Conservation (phyloP, 345 rosid genomes). For the Rhizophora mangle region DNA sequence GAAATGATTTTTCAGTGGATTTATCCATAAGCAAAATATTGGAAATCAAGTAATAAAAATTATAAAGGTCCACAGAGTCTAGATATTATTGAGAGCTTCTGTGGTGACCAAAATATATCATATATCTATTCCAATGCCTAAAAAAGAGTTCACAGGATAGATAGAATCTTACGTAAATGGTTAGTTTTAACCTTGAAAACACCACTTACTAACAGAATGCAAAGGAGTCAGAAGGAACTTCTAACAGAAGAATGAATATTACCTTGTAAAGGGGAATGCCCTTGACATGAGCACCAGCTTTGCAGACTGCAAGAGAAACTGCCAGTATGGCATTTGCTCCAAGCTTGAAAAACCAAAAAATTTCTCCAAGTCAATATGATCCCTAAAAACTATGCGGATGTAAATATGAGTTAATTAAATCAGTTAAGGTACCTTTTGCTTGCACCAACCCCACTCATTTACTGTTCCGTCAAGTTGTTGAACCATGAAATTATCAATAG, state of each 20-base stretch:
- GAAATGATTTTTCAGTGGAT: not conserved
- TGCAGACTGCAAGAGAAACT: slow-evolving; percentile 91
- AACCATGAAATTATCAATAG: slow-evolving; percentile 58
- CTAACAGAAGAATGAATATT: not conserved
- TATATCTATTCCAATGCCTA: too few relatives aligned
- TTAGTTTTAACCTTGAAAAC: too few relatives aligned
- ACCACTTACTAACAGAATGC: too few relatives aligned
- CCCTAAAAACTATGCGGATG: not conserved
- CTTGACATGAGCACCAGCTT: slow-evolving; percentile 70
- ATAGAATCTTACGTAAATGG: too few relatives aligned
- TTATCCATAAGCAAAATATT: not conserved
- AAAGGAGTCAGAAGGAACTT: too few relatives aligned
- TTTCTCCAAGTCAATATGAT: not conserved
- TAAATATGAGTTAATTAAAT: not conserved
- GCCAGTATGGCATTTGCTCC: slow-evolving; percentile 96
- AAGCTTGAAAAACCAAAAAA: slow-evolving; percentile 41
- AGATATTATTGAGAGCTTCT: not conserved
- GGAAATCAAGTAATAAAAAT: not conserved
- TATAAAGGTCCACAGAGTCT: not conserved
- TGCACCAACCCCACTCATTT: slow-evolving; percentile 87
- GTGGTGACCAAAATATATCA: too few relatives aligned
- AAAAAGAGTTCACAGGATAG: too few relatives aligned
- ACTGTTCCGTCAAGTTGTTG: slow-evolving; percentile 68
- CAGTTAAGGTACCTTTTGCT: slow-evolving; percentile 47
- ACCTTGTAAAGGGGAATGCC: slow-evolving; percentile 85